Evolutionary conservation across 1,139 yeast genomes (phyloP).

Genomic region (Pneumocystis jirovecii): DNA sequence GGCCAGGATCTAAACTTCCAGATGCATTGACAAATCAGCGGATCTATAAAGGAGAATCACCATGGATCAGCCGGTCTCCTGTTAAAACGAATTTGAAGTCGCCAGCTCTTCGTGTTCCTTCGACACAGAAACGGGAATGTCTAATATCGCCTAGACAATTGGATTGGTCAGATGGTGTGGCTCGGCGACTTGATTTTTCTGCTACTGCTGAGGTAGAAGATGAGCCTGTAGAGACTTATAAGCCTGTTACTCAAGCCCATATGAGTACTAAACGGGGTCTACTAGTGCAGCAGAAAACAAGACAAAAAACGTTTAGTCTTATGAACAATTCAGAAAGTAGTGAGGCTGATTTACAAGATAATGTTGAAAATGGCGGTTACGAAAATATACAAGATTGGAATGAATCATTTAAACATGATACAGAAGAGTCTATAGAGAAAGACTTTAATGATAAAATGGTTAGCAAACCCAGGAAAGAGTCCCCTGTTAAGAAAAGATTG

Average conservation of each 20-base stretch:
- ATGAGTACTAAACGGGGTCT: conserved; percentile 1
- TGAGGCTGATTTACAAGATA: conserved; percentile 11
- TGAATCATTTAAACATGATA: conserved; percentile 10
- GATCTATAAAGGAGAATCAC: conserved; percentile 1
- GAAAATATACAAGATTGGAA: conserved; percentile 19
- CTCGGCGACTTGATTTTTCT: conserved; percentile 11
- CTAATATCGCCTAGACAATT: conserved; percentile 5
- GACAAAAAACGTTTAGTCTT: conserved; percentile 11
- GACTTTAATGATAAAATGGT: background rate
- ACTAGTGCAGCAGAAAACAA: conserved; percentile 11
- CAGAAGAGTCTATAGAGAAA: conserved; percentile 5
- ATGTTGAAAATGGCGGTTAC: conserved; percentile 16
- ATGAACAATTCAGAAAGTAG: conserved; percentile 8
- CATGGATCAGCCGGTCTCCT: conserved; percentile 13
- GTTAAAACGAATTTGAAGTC: conserved; percentile 17
- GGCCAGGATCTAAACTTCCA: conserved; percentile 5
- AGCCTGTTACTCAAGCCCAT: background rate
- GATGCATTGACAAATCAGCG: conserved; percentile 3
- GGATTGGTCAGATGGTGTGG: conserved; percentile 4
- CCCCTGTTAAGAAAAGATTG: background rate
- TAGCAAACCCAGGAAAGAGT: background rate
- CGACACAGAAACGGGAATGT: conserved; percentile 7
- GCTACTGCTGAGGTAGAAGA: conserved; percentile 1
- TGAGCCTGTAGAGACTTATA: background rate
- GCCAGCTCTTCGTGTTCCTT: conserved; percentile 16